Evolutionary conservation across 306 rosid genomes (phyloP).

Genomic region (Leucaena leucocephala): DNA sequence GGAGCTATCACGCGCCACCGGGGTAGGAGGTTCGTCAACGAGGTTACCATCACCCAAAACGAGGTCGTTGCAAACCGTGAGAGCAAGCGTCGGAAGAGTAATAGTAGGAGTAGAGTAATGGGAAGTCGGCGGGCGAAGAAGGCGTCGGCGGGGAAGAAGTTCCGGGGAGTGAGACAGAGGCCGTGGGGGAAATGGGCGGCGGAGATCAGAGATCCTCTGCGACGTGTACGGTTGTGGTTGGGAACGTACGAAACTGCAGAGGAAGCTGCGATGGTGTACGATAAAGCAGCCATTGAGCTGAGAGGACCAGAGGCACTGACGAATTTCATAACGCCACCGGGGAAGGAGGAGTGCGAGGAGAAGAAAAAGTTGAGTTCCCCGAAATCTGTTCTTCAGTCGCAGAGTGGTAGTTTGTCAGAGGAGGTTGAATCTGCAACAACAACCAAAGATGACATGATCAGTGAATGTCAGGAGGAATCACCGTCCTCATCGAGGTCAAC

Average conservation of each 20-base stretch:
- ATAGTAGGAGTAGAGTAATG: constrained; percentile 6
- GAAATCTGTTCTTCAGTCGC: constrained; percentile 60
- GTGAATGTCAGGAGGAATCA: constrained; percentile 41
- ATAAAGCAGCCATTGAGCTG: constrained; percentile 87
- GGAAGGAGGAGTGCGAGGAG: constrained; percentile 43
- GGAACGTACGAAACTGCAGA: constrained; percentile 95
- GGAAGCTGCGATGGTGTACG: constrained; percentile 94
- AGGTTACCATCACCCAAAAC: constrained; percentile 50
- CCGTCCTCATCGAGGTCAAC: constrained; percentile 25
- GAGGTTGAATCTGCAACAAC: constrained; percentile 52
- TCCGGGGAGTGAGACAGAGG: constrained; percentile 90
- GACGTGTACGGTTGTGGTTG: constrained; percentile 90
- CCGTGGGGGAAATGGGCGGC: constrained; percentile 99
- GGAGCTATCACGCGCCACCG: constrained; percentile 41
- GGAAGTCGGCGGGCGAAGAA: constrained; percentile 30
- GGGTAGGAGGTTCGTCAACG: constrained; percentile 64
- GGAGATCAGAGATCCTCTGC: constrained; percentile 86
- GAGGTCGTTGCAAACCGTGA: constrained; percentile 43
- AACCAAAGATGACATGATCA: not conserved
- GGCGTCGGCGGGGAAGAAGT: constrained; percentile 54
- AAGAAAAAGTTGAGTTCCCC: constrained; percentile 67
- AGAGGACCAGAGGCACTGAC: constrained; percentile 97
- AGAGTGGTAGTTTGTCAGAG: constrained; percentile 55
- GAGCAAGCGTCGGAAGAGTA: constrained; percentile 41
- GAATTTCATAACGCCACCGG: constrained; percentile 64